phyloP scores from a whole-genome alignment of 2,329 filamentous ascomycete species.

The Colletotrichum lindemuthianum region DNA sequence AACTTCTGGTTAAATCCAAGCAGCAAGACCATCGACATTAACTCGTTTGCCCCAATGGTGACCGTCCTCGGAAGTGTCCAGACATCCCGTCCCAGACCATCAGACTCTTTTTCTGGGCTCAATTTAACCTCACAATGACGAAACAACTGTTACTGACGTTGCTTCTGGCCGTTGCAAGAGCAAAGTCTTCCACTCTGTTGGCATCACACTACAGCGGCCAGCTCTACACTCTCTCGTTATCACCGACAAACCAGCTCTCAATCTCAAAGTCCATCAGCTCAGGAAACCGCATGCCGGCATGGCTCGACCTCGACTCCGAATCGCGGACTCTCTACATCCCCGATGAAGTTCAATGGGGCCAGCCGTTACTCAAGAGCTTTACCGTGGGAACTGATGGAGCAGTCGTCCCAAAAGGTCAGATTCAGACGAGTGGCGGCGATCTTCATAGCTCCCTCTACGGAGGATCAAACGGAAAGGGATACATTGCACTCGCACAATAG shows the following conservation, averaged over 20 bases:
- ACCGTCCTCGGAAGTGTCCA: too few relatives aligned
- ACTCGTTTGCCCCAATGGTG: too few relatives aligned
- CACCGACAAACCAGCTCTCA: constrained; percentile 41
- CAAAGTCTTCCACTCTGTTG: constrained; percentile 42
- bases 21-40: too few relatives aligned
- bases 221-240: constrained; percentile 48
- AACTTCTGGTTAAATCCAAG: too few relatives aligned
- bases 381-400: constrained; percentile 45
- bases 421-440: constrained; percentile 48
- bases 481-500: constrained; percentile 57
- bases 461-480: constrained; percentile 48
- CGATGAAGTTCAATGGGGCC: constrained; percentile 50
- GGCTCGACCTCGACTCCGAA: constrained; percentile 48
- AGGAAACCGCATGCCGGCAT: constrained; percentile 50
- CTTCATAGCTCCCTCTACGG: constrained; percentile 55
- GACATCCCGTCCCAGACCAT: too few relatives aligned
- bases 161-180: not conserved
- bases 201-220: constrained; percentile 53
- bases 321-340: constrained; percentile 47
- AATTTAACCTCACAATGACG: not conserved
- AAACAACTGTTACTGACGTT: not conserved
- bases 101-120: too few relatives aligned
- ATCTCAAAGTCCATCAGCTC: constrained; percentile 42
- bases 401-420: constrained; percentile 44
- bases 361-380: constrained; percentile 48